These are phyloP conservation scores for Hymenoscyphus fructigenus DNA, from an alignment of 2,329 filamentous ascomycete species.

Conservation along the genomic window DNA sequence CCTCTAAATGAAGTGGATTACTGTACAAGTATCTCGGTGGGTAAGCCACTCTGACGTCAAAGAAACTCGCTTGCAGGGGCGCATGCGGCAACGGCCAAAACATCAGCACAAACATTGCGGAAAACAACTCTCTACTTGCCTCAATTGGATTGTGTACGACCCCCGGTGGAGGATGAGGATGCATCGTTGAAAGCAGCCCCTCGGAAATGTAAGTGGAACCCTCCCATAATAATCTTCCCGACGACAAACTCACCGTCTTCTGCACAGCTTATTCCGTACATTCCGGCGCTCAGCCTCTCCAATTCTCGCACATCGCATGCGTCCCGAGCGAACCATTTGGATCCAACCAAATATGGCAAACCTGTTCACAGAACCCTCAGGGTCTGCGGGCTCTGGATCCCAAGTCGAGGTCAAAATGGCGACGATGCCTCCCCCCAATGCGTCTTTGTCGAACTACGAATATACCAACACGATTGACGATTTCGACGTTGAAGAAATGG, in stretches of 20 bases:
- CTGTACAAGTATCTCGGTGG: too few species aligned
- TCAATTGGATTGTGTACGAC: neutral
- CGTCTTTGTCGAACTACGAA: slow-evolving; percentile 3
- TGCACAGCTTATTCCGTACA: slow-evolving; percentile 6
- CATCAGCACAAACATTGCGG: neutral
- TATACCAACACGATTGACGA: slow-evolving; percentile 20
- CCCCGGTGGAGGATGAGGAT: neutral
- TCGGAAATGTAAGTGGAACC: neutral
- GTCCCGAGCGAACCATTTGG: neutral
- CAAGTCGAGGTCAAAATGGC: neutral
- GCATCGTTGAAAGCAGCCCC: neutral
- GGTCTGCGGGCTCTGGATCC: neutral
- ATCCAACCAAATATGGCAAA: neutral
- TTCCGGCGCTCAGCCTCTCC: slow-evolving; percentile 10
- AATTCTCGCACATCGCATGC: slow-evolving; percentile 1
- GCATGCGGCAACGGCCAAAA: neutral
- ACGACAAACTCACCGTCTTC: neutral
- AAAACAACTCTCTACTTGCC: neutral
- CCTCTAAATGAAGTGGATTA: too few species aligned
- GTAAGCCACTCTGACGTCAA: slow-evolving; percentile 1
- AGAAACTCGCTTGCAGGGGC: neutral
- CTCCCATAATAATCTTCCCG: neutral
- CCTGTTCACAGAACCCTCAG: neutral
- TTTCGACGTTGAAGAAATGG: slow-evolving; percentile 25
- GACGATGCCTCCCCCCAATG: neutral